Evolutionary conservation across 1,284 basidiomycete species (phyloP).

Genomic region (Anthracocystis panici-leucophaei): DNA sequence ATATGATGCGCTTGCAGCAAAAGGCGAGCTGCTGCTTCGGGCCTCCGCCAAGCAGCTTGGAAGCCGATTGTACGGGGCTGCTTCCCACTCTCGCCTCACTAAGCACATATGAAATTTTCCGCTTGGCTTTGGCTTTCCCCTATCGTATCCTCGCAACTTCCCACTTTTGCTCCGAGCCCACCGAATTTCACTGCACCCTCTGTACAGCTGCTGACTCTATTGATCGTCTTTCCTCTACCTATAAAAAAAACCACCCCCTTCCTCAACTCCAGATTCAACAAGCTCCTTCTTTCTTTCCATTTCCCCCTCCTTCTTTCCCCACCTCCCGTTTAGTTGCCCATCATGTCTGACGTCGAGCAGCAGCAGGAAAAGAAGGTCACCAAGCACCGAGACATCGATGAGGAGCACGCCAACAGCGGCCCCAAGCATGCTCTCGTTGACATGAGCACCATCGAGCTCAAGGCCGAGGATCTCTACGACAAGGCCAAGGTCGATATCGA

Average conservation of each 20-base stretch:
- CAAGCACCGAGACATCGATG: conserved; percentile 59
- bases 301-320: conserved; percentile 3
- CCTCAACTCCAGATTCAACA: conserved; percentile 7
- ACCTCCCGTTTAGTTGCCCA: conserved; percentile 15
- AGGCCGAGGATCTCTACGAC: conserved; percentile 93
- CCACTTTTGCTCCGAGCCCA: conserved; percentile 9
- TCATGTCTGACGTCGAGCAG: conserved; percentile 46
- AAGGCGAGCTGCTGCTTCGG: too few species aligned
- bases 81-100: too few species aligned
- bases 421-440: conserved; percentile 70
- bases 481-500: conserved; percentile 99
- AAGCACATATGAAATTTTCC: not conserved
- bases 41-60: not conserved
- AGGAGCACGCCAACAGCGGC: conserved; percentile 50
- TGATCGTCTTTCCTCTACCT: not conserved
- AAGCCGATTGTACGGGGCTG: not conserved
- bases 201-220: conserved; percentile 12
- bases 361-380: conserved; percentile 55
- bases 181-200: conserved; percentile 2
- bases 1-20: too few species aligned
- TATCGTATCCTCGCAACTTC: not conserved
- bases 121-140: conserved; percentile 4
- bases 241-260: not conserved
- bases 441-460: conserved; percentile 79
- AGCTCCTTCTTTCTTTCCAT: conserved; percentile 4